Evolutionary conservation across 495 filamentous ascomycete species (phyloP).

Genomic region (Penicillium samsonianum): DNA sequence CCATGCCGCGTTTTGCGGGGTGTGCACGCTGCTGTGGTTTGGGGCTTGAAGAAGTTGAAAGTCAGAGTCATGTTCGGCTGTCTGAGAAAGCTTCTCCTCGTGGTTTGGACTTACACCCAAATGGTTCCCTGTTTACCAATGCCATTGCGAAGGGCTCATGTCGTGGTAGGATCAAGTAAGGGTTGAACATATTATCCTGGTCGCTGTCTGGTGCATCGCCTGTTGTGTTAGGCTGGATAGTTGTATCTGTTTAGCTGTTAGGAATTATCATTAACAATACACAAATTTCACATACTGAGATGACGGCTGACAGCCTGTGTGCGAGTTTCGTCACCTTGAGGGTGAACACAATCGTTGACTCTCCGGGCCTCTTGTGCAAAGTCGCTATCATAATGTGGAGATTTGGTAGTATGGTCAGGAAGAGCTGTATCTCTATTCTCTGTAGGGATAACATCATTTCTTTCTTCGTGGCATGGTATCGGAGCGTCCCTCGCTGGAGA

Average conservation of each 20-base stretch:
- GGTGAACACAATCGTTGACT: slow-evolving; percentile 54
- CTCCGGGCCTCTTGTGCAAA: slow-evolving; percentile 60
- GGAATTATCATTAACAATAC: neutral
- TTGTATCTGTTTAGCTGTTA: slow-evolving; percentile 46
- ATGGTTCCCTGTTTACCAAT: slow-evolving; percentile 66
- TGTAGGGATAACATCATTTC: slow-evolving; percentile 4
- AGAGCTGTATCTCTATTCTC: slow-evolving; percentile 37
- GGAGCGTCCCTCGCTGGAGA: slow-evolving; percentile 48
- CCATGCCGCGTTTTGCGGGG: slow-evolving; percentile 73
- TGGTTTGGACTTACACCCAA: slow-evolving; percentile 45
- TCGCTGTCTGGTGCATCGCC: slow-evolving; percentile 55
- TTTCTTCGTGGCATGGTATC: slow-evolving; percentile 25
- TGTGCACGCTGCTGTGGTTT: slow-evolving; percentile 57
- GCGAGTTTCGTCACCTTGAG: slow-evolving; percentile 49
- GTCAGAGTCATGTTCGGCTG: neutral
- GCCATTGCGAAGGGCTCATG: slow-evolving; percentile 68
- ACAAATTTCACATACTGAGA: slow-evolving; percentile 47
- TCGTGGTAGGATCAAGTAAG: slow-evolving; percentile 56
- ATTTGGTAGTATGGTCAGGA: slow-evolving; percentile 55
- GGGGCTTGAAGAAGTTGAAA: slow-evolving; percentile 37
- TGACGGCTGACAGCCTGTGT: slow-evolving; percentile 60
- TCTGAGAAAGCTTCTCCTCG: neutral
- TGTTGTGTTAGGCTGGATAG: slow-evolving; percentile 52
- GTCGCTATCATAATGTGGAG: slow-evolving; percentile 63
- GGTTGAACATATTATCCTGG: slow-evolving; percentile 57